phyloP scores from a whole-genome alignment of 345 rosid species.

The Boechera retrofracta region DNA sequence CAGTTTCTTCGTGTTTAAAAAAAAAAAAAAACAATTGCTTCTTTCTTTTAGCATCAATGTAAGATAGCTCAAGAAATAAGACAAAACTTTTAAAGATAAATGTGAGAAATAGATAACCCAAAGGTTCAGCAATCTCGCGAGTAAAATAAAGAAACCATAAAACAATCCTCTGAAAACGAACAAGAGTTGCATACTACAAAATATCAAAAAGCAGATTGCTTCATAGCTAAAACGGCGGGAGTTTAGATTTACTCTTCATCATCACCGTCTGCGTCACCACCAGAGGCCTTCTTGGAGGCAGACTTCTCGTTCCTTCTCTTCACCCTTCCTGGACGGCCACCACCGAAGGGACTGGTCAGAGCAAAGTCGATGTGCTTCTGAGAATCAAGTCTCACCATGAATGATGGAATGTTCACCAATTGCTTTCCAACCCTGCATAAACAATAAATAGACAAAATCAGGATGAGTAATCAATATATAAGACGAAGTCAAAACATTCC shows the following conservation, averaged over 20 bases:
- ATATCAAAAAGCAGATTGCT: conserved; percentile 28
- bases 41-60: too few relatives aligned
- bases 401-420: conserved; percentile 71
- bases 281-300: conserved; percentile 69
- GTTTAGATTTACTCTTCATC: conserved; percentile 52
- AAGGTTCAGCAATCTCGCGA: conserved; percentile 12
- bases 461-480: background rate
- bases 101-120: background rate
- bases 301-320: conserved; percentile 73
- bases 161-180: conserved; percentile 29
- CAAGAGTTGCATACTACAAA: conserved; percentile 23
- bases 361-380: conserved; percentile 80
- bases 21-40: too few relatives aligned
- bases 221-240: conserved; percentile 16
- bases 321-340: conserved; percentile 76
- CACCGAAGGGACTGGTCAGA: conserved; percentile 67
- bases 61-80: background rate
- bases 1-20: too few relatives aligned
- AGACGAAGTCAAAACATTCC: background rate
- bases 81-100: background rate
- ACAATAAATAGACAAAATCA: background rate
- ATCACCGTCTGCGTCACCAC: conserved; percentile 74
- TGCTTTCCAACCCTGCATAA: conserved; percentile 68
- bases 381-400: conserved; percentile 74
- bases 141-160: conserved; percentile 12